A percentile compares a stretch with the other conserved stretches of the same genome.
phyloP scores from a whole-genome alignment of 208 protist species.

The Leishmania mexicana region DNA sequence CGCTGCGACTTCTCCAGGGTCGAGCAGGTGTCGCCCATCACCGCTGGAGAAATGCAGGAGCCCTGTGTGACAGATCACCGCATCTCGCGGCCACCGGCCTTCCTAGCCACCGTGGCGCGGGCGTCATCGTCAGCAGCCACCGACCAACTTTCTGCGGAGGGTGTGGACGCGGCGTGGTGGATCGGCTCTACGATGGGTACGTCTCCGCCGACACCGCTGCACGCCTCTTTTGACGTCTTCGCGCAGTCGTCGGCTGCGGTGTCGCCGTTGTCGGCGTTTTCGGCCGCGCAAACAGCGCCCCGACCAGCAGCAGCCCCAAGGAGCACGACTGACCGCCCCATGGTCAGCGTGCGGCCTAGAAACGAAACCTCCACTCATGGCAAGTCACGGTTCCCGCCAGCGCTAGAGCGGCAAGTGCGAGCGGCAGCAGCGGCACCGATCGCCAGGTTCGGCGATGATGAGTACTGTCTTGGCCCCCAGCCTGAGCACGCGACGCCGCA shows the following conservation, averaged over 20 bases:
- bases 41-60: neutral
- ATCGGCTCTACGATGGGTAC: neutral
- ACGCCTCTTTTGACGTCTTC: slow-evolving; percentile 6
- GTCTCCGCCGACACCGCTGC: slow-evolving; percentile 11
- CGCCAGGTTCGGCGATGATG: neutral
- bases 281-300: neutral
- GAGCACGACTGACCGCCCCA: neutral
- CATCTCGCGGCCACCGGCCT: neutral
- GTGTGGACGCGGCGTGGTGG: neutral
- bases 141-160: neutral
- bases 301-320: neutral
- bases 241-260: neutral
- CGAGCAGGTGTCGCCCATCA: neutral
- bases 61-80: neutral
- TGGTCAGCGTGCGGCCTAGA: neutral
- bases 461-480: neutral
- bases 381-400: neutral
- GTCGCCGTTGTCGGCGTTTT: slow-evolving; percentile 1
- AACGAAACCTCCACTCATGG: neutral
- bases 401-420: neutral
- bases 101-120: neutral
- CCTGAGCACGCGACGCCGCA: neutral
- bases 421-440: slow-evolving; percentile 8
- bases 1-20: neutral
- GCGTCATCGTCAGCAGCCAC: neutral